A percentile compares a stretch with the other conserved stretches of the same genome.
Conservation (phyloP, 345 rosid species). For the Populus euphratica region DNA sequence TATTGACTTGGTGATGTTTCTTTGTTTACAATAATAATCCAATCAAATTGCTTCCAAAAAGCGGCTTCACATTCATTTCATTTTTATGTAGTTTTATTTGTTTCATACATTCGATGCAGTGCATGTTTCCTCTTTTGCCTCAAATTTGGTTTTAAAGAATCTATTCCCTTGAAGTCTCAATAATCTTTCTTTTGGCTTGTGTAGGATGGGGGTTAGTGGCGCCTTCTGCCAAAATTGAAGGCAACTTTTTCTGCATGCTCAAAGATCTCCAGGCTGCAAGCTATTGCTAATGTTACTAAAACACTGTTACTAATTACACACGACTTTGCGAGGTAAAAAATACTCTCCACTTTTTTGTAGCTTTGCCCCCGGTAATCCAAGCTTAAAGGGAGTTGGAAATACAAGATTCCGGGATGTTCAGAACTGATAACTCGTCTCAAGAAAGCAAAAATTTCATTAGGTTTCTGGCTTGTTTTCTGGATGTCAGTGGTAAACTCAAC, state of each 20-base stretch:
- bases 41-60: not conserved
- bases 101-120: not conserved
- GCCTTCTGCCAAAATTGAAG: not conserved
- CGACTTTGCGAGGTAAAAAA: conserved; percentile 15
- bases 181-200: conserved; percentile 2
- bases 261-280: conserved; percentile 8
- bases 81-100: not conserved
- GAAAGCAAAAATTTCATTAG: conserved; percentile 1
- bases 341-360: not conserved
- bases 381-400: not conserved
- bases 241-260: not conserved
- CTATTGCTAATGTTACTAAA: not conserved
- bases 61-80: conserved; percentile 5
- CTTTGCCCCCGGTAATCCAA: conserved; percentile 3
- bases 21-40: conserved; percentile 6
- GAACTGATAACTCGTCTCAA: not conserved
- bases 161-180: not conserved
- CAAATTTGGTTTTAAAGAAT: not conserved
- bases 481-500: not conserved
- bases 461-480: not conserved
- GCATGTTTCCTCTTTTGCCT: not conserved
- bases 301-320: conserved; percentile 16
- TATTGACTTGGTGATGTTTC: not conserved
- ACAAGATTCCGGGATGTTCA: conserved; percentile 7
- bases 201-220: conserved; percentile 32